These are phyloP conservation scores for Dioszegia crocea DNA, from an alignment of 768 basidiomycete species.

Conservation along the genomic window DNA sequence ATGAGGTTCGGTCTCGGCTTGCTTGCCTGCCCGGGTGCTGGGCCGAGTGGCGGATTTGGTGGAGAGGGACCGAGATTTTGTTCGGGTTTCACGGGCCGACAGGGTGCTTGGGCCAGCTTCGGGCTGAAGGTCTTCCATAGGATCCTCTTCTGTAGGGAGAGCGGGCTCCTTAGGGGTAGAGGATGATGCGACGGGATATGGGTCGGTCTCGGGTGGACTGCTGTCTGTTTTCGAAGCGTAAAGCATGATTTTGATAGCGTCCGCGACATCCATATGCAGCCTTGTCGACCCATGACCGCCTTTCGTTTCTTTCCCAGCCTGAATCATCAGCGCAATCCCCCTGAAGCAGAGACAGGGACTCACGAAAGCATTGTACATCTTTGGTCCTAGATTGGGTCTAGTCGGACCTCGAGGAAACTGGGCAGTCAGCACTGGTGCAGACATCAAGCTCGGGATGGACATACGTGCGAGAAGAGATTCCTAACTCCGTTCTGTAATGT, in stretches of 20 bases:
- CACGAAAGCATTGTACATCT: conserved; percentile 83
- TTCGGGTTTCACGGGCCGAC: no score
- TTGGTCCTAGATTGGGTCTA: conserved; percentile 62
- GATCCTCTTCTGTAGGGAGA: background rate
- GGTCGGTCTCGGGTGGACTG: no score
- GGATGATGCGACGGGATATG: background rate
- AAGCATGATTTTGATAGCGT: conserved; percentile 88
- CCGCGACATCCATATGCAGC: conserved; percentile 88
- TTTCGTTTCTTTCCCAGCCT: conserved; percentile 60
- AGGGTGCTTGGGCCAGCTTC: no score
- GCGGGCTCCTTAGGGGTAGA: background rate
- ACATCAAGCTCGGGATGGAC: background rate
- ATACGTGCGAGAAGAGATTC: conserved; percentile 83
- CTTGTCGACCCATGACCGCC: conserved; percentile 81
- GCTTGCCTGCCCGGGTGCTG: background rate
- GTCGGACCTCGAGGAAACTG: conserved; percentile 28
- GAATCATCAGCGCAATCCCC: conserved; percentile 8
- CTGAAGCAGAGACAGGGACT: conserved; percentile 5
- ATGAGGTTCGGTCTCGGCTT: no score
- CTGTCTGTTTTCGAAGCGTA: conserved; percentile 55
- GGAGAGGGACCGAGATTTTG: background rate
- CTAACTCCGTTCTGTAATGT: conserved; percentile 83
- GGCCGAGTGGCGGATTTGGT: background rate
- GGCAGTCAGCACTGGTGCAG: background rate
- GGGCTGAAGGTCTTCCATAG: no score